A percentile compares a stretch with the other conserved stretches of the same genome.
Evolutionary conservation across 1,139 yeast species (phyloP).

Genomic region (Nadsonia starkeyi-henricii): DNA sequence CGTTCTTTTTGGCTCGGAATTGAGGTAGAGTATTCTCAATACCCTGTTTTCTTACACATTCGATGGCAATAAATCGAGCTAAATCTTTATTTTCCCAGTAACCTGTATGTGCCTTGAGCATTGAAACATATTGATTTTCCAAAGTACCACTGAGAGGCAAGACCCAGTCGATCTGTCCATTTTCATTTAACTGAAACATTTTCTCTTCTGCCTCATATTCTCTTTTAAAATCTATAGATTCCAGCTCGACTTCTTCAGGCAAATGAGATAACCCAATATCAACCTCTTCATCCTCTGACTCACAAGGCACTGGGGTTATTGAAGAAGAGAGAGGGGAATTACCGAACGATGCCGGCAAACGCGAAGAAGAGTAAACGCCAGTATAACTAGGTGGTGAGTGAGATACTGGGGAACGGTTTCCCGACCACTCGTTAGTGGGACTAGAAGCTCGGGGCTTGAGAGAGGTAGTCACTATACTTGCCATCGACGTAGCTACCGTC

Average conservation of each 20-base stretch:
- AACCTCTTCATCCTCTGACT: slow-evolving; percentile 6
- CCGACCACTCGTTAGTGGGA: background rate
- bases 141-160: slow-evolving; percentile 24
- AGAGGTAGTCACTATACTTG: background rate
- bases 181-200: slow-evolving; percentile 25
- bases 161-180: slow-evolving; percentile 30
- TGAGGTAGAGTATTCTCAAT: slow-evolving; percentile 12
- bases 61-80: slow-evolving; percentile 28
- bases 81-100: slow-evolving; percentile 30
- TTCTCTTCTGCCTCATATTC: slow-evolving; percentile 19
- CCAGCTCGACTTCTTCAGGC: slow-evolving; percentile 17
- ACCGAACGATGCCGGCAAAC: background rate
- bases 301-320: background rate
- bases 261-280: slow-evolving; percentile 7
- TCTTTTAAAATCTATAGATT: slow-evolving; percentile 16
- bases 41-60: slow-evolving; percentile 21
- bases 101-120: slow-evolving; percentile 29
- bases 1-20: slow-evolving; percentile 11
- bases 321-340: background rate
- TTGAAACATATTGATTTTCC: slow-evolving; percentile 28
- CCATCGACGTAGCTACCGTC: background rate
- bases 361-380: background rate
- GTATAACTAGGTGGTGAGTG: background rate
- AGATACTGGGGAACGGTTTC: background rate
- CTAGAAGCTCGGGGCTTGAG: background rate